Base-by-base conservation (phyloP, 257 asterid genomes). In the Ballota nigra region DNA sequence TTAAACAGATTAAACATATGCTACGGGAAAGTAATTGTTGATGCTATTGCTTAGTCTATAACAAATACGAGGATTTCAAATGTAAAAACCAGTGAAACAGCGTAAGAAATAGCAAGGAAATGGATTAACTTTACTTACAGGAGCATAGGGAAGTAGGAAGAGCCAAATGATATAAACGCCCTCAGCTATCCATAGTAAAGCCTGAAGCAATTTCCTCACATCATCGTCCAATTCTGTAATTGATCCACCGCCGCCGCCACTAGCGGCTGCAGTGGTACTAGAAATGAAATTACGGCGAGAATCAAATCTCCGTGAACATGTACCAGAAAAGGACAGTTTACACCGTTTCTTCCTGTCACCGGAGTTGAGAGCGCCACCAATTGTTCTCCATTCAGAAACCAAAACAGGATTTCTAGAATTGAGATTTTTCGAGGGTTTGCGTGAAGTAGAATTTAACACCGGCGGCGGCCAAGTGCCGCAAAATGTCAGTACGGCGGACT, bases 91-190 rank as follows among this genome's bases (percentile, higher is more conserved):
- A 73, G 24, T 19, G 22, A 52, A 29, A 24, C 20, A 36, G 24
- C 63, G 0, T 24, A 16, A n/a, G 31, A 56, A 15, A 58, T 13
- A 68, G 31, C 0, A 36, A 2, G 19, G 7, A 28, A 43, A 1
- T n/a, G 66, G 51, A 6, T 41, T 28, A 9, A 11, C 15, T 2
- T 5, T 16, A 56, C 88, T 79, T 82, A 93, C 97, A 36, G 98
- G 98, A 71, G 98, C 98, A 79, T 85, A 89, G 51, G 98, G 97
- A 57, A 94, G 97, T 63, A 91, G 81, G 85, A 91, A 94, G 73
- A 91, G 97, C 98, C 98, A 94, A 63, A 87, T 16, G 68, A 91
- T 77, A 51, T 93, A 93, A 63, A 85, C 85, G 8, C 88, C 89
- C 68, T 87, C 98, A 3, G 89, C 84, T 55, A 65, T 47, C 98